Evolutionary conservation across 208 protist genomes (phyloP).

Genomic region (Acanthamoeba triangularis): DNA sequence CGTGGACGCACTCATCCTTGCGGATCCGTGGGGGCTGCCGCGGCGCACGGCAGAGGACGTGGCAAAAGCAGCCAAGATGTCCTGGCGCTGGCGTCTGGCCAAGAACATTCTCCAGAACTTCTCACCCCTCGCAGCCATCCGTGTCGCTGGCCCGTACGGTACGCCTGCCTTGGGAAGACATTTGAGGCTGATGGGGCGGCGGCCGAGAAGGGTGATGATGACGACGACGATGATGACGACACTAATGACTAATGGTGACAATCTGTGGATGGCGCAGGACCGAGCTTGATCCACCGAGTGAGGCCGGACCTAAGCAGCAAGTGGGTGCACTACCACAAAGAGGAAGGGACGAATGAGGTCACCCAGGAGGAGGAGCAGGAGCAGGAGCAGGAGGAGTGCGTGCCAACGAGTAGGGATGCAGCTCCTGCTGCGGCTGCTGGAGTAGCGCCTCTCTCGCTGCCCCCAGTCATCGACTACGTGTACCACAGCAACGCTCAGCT

Average conservation of each 20-base stretch:
- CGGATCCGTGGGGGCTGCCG: conserved; percentile 75
- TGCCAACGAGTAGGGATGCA: not conserved
- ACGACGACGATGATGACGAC: no score
- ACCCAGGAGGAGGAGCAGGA: no score
- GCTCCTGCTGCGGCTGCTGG: not conserved
- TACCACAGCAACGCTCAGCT: conserved; percentile 76
- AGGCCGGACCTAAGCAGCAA: conserved; percentile 4
- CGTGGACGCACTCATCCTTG: conserved; percentile 53
- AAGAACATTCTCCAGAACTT: conserved; percentile 39
- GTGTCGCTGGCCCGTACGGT: conserved; percentile 38
- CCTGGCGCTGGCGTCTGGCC: conserved; percentile 38
- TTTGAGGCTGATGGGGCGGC: no score
- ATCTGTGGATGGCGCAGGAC: not conserved
- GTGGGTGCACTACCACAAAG: conserved; percentile 36
- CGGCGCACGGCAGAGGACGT: not conserved
- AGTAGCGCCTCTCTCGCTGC: not conserved
- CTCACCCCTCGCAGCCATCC: conserved; percentile 44
- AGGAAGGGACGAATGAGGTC: conserved; percentile 15
- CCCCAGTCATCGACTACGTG: conserved; percentile 76
- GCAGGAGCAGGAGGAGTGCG: no score
- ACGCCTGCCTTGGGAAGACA: not conserved
- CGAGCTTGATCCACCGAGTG: conserved; percentile 17
- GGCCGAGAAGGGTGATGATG: no score
- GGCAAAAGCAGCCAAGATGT: not conserved
- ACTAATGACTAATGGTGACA: no score